A percentile compares a stretch with the other conserved stretches of the same genome.
These are phyloP conservation scores for Hippophae tibetana DNA, from an alignment of 306 rosid genomes.

Conservation along the genomic window DNA sequence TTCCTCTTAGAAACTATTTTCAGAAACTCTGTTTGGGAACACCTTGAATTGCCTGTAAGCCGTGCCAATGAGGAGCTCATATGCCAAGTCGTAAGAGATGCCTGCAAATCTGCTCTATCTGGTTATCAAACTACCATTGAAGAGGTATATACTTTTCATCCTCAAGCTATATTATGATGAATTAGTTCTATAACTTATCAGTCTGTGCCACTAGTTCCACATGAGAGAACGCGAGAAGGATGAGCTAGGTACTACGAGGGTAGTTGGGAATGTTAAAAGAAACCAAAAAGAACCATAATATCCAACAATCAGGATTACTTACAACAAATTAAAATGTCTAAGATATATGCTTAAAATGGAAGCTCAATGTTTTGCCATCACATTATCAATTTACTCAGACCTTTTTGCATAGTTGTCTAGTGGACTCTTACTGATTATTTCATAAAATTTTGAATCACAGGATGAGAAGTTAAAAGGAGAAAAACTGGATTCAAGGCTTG, in stretches of 20 bases:
- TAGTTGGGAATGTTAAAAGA: no score
- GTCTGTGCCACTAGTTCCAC: background rate
- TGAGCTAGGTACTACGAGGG: no score
- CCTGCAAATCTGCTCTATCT: slow-evolving; percentile 71
- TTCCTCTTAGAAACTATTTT: slow-evolving; percentile 78
- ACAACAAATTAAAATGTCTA: no score
- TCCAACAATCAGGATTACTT: no score
- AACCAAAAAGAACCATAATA: no score
- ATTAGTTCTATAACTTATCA: background rate
- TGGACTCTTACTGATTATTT: background rate
- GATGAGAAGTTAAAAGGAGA: slow-evolving; percentile 61
- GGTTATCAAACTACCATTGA: slow-evolving; percentile 74
- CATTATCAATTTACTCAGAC: no score
- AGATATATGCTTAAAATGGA: no score
- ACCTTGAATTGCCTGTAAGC: slow-evolving; percentile 70
- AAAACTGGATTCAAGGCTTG: slow-evolving; percentile 50
- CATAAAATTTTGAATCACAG: slow-evolving; percentile 29
- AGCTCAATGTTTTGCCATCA: no score
- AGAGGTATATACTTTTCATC: slow-evolving; percentile 44
- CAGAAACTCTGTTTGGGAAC: slow-evolving; percentile 70
- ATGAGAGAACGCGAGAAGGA: no score
- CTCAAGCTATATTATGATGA: background rate
- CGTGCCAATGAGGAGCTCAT: slow-evolving; percentile 81
- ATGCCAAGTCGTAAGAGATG: slow-evolving; percentile 56
- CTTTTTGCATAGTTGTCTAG: background rate